These are phyloP conservation scores for Carex cristatella DNA, from an alignment of 176 grass and related monocot genomes.

Conservation along the genomic window DNA sequence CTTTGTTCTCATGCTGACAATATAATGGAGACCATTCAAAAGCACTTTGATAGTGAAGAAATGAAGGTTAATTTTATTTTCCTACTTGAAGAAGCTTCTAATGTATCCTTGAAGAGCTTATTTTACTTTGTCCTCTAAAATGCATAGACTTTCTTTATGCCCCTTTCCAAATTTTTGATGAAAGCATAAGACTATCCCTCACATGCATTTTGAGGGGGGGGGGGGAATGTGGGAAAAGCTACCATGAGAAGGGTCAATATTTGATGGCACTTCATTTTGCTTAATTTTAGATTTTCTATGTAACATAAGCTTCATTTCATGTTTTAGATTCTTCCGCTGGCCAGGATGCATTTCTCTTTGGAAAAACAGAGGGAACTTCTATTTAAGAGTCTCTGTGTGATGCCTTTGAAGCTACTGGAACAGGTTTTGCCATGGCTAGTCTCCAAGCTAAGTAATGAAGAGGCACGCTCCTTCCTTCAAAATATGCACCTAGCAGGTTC, in stretches of 20 bases:
- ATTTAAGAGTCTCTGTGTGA: constrained; percentile 79
- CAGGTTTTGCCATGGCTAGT: constrained; percentile 93
- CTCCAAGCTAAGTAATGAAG: constrained; percentile 62
- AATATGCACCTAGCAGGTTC: constrained; percentile 89
- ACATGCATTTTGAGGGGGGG: not conserved
- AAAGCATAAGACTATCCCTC: not conserved
- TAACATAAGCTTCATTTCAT: constrained; percentile 27
- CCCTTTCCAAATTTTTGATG: not conserved
- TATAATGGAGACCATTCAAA: constrained; percentile 92
- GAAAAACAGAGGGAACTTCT: constrained; percentile 90
- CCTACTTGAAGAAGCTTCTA: not conserved
- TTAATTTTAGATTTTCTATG: constrained; percentile 14
- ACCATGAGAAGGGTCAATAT: not conserved
- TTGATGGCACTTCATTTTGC: not conserved
- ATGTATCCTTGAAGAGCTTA: not conserved
- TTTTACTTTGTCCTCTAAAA: not conserved
- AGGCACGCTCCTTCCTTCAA: constrained; percentile 74
- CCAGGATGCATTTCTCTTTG: constrained; percentile 79
- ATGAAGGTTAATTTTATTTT: constrained; percentile 50
- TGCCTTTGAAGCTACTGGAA: constrained; percentile 93
- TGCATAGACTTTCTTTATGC: not conserved
- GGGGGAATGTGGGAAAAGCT: not conserved
- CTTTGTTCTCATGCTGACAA: constrained; percentile 88
- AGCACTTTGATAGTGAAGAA: constrained; percentile 86
- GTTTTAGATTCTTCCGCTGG: constrained; percentile 92